Conservation (phyloP, 257 asterid species). For the Cordia subcordata region DNA sequence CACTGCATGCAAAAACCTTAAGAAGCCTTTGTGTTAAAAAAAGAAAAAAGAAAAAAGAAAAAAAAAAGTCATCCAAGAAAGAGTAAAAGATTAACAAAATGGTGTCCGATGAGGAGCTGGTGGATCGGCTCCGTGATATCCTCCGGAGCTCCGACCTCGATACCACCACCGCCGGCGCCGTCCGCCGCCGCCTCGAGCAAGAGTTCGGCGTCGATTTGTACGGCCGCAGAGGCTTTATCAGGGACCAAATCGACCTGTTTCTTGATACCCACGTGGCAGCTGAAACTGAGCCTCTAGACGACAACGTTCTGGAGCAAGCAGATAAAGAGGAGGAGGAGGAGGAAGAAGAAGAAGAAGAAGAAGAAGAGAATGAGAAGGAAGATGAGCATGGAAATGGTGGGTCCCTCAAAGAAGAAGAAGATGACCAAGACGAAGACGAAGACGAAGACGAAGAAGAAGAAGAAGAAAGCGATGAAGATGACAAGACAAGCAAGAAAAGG, state of each 20-base stretch:
- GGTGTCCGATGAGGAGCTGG: slow-evolving; percentile 39
- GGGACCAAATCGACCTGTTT: slow-evolving; percentile 34
- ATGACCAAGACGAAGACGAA: background rate
- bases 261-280: slow-evolving; percentile 11
- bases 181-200: slow-evolving; percentile 42
- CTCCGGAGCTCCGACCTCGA: slow-evolving; percentile 32
- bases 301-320: no score
- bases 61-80: background rate
- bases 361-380: background rate
- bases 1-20: slow-evolving; percentile 8
- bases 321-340: slow-evolving; percentile 5
- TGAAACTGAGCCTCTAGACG: slow-evolving; percentile 6
- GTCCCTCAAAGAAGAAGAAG: background rate
- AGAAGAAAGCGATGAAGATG: slow-evolving; percentile 15
- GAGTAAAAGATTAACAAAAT: slow-evolving; percentile 3
- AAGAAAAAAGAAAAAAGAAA: background rate
- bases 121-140: slow-evolving; percentile 32
- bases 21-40: no score
- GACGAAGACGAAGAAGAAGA: slow-evolving; percentile 18
- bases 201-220: slow-evolving; percentile 34
- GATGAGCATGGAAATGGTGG: background rate
- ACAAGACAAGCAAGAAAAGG: slow-evolving; percentile 8
- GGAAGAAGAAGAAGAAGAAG: slow-evolving; percentile 9
- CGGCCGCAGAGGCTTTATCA: slow-evolving; percentile 27
- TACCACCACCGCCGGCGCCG: slow-evolving; percentile 30